phyloP scores from a whole-genome alignment of 2,329 filamentous ascomycete genomes.

The Epichloe elymi region DNA sequence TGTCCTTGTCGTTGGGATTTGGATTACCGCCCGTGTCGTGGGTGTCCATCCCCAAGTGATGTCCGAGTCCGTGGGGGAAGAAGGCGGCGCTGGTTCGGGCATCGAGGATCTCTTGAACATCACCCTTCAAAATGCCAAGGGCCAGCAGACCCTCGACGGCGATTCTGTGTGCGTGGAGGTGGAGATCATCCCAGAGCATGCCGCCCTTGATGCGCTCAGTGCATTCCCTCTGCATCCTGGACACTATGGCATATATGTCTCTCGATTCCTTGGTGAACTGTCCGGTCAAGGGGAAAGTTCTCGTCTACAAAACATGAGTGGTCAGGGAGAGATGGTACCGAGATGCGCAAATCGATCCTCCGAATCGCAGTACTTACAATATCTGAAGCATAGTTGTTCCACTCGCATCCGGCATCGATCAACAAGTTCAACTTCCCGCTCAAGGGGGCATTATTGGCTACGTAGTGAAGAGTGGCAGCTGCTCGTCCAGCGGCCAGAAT shows the following conservation, averaged over 20 bases:
- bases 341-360: neutral
- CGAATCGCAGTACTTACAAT: conserved; percentile 30
- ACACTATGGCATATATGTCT: conserved; percentile 70
- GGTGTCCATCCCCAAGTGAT: conserved; percentile 86
- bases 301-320: conserved; percentile 40
- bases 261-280: conserved; percentile 57
- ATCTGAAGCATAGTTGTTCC: conserved; percentile 57
- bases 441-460: conserved; percentile 61
- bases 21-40: conserved; percentile 75
- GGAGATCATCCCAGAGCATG: conserved; percentile 68
- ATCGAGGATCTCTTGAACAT: conserved; percentile 60
- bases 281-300: conserved; percentile 67
- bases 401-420: conserved; percentile 73
- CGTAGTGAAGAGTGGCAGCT: conserved; percentile 79
- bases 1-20: conserved; percentile 66
- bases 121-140: conserved; percentile 60
- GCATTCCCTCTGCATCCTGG: conserved; percentile 73
- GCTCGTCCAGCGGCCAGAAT: conserved; percentile 73
- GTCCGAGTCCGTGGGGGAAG: conserved; percentile 81
- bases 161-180: conserved; percentile 65
- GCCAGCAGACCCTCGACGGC: conserved; percentile 67
- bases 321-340: neutral
- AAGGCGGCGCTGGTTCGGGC: conserved; percentile 77
- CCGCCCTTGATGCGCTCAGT: conserved; percentile 61
- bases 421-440: conserved; percentile 64